A percentile compares a stretch with the other conserved stretches of the same genome.
phyloP scores from a whole-genome alignment of 495 filamentous ascomycete species.

The Penicillium lividum region DNA sequence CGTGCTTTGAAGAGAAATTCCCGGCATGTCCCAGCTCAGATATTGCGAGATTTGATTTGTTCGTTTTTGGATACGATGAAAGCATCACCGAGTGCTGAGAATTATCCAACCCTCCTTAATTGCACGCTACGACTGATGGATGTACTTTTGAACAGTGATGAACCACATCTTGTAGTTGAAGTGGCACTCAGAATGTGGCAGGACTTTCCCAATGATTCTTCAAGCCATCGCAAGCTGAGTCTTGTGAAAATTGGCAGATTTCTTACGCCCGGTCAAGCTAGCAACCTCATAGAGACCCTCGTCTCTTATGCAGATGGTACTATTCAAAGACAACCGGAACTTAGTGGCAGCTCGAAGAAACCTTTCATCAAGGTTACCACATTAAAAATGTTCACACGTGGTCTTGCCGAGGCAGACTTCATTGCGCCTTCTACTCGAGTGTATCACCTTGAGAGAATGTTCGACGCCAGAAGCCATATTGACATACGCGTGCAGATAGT shows the following conservation, averaged over 20 bases:
- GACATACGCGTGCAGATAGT: background rate
- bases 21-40: background rate
- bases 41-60: conserved; percentile 1
- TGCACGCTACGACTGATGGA: background rate
- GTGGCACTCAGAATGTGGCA: background rate
- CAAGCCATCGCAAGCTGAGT: conserved; percentile 2
- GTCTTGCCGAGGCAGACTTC: background rate
- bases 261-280: background rate
- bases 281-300: background rate
- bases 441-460: background rate
- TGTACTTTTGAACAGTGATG: background rate
- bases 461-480: background rate
- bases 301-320: background rate
- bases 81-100: background rate
- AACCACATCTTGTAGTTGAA: conserved; percentile 1
- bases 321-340: too few species aligned
- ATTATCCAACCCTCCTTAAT: background rate
- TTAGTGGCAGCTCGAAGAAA: background rate
- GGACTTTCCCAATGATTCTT: background rate
- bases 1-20: background rate
- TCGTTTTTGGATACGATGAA: conserved; percentile 1
- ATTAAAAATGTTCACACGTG: background rate
- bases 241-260: background rate
- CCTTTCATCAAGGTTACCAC: background rate
- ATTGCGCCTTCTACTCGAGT: background rate